Conservation (phyloP, 2,329 filamentous ascomycete species). For the Alternaria infectoria region DNA sequence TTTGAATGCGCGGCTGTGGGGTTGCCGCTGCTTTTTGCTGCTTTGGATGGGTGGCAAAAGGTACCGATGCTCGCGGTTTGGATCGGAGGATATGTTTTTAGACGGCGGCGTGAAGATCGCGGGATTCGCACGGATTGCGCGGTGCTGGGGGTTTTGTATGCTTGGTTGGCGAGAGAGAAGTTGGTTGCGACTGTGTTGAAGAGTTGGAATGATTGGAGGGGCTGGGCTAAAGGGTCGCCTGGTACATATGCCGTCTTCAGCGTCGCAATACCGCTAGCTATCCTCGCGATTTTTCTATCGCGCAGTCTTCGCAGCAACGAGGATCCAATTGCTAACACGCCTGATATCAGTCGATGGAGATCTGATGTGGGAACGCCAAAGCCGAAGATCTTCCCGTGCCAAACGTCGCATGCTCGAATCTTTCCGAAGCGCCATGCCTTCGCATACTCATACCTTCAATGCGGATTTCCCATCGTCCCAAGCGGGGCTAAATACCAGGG, state of each 20-base stretch:
- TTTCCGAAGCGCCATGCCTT: slow-evolving; percentile 73
- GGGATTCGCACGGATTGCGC: slow-evolving; percentile 28
- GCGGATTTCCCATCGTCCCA: slow-evolving; percentile 71
- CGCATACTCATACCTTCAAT: slow-evolving; percentile 72
- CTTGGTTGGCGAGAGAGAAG: slow-evolving; percentile 10
- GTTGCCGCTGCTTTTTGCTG: slow-evolving; percentile 2
- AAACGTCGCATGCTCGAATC: slow-evolving; percentile 69
- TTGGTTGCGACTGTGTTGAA: slow-evolving; percentile 11
- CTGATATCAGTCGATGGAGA: background rate
- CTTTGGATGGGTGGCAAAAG: slow-evolving; percentile 15
- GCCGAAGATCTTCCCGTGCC: slow-evolving; percentile 66
- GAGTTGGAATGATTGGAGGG: slow-evolving; percentile 18
- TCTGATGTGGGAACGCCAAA: slow-evolving; percentile 28
- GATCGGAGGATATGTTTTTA: slow-evolving; percentile 21
- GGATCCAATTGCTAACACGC: background rate
- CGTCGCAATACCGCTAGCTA: slow-evolving; percentile 18
- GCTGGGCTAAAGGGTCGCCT: slow-evolving; percentile 5
- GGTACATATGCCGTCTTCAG: slow-evolving; percentile 8
- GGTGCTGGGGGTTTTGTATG: slow-evolving; percentile 18
- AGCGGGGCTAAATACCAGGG: slow-evolving; percentile 50
- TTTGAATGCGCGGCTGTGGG: slow-evolving; percentile 7
- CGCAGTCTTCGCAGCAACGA: background rate
- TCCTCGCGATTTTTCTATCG: slow-evolving; percentile 8
- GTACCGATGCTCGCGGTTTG: slow-evolving; percentile 31
- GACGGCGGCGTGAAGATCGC: slow-evolving; percentile 24